Evolutionary conservation across 2,329 filamentous ascomycete genomes (phyloP), one percentile per base, ranked within the genome.

Genomic region (Trichoderma sp.): DNA sequence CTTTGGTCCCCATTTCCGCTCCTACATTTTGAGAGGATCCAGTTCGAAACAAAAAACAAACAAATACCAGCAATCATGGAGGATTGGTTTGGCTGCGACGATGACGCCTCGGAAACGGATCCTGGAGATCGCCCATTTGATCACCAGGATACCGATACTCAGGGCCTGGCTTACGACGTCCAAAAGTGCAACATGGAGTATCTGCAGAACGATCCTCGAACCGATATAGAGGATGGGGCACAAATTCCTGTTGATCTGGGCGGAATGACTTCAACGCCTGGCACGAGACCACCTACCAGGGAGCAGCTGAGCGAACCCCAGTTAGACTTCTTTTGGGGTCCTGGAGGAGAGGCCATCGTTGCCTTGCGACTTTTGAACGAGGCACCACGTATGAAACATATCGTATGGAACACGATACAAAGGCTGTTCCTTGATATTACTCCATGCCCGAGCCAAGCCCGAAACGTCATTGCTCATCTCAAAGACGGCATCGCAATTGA

Each of bases 391-490:
- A 6, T 54, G 2, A 54, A 54, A 27, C 50, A 54, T 7, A 8
- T 13, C 1, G 8, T 6, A 4, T 53, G 50, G 50, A 32, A 4
- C n/a, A n/a, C 13, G 9, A 12, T 27, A n/a, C 25, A 19, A 32
- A 2, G 2, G 8, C 9, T n/a, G 27, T 17, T 53, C 9, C 8
- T 8, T 32, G 2, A n/a, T 5, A 15, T 50, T 17, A 12, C 45
- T 1, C 15, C 45, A 2, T 0, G 32, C 6, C 50, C 27, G 6
- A n/a, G 0, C 50, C 4, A n/a, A 1, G 5, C 50, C n/a, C 25
- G 13, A 3, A 15, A 1, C 1, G 22, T 53, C 17, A 53, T 53
- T 0, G 8, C 15, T 29, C 25, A 29, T n/a, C 15, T 53, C 12
- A 27, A 17, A 2, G 9, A 6, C 7, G 8, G 25, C 3, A 27